Base-by-base conservation (phyloP, 345 rosid genomes). In the Turritis glabra region DNA sequence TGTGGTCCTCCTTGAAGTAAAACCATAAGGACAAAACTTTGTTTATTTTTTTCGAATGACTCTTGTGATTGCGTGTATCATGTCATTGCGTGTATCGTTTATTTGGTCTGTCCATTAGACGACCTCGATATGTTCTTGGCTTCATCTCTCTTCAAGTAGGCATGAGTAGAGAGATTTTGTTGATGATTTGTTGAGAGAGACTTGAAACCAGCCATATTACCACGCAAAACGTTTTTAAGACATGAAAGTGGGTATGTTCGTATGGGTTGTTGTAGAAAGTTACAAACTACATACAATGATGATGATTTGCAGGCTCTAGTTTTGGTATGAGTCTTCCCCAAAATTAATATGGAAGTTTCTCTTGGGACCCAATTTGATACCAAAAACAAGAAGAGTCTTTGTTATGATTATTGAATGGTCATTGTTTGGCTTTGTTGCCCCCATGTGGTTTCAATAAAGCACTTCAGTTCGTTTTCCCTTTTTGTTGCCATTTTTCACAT, bases 361-460 rank as follows among this genome's bases (percentile, higher is more conserved):
- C 8, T 66, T 23, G 74, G 79, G 74, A 60, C 79, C 79, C 74
- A 14, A 1, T 75, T 60, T 75, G 74, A 68, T 75, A 53, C 74
- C 64, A 75, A 68, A 68, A 68, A 75, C 63, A 38, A 7, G 79
- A 75, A 68, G 4, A 22, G 79, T 68, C 48, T 60, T 33, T 60
- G 19, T 61, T 41, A 68, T 75, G 48, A 68, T 75, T 52, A 60
- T 29, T 33, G 74, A 60, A 52, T 52, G 50, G 79, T 68, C 74
- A 60, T 52, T 68, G 74, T 67, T 67, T 53, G 44, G 68, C 63
- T 67, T 75, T 75, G 61, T 75, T 43, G 67, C 62, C 55, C 17
- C 68, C 79, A 75, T 75, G 79, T 69, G 71, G 50, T 15, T 61
- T 68, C 70, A 43, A 25, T 53, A 62, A 69, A 76, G 71, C 59